These are phyloP conservation scores for Globisporangium recalcitrans DNA, from an alignment of 352 stramenopile species.

Conservation along the genomic window DNA sequence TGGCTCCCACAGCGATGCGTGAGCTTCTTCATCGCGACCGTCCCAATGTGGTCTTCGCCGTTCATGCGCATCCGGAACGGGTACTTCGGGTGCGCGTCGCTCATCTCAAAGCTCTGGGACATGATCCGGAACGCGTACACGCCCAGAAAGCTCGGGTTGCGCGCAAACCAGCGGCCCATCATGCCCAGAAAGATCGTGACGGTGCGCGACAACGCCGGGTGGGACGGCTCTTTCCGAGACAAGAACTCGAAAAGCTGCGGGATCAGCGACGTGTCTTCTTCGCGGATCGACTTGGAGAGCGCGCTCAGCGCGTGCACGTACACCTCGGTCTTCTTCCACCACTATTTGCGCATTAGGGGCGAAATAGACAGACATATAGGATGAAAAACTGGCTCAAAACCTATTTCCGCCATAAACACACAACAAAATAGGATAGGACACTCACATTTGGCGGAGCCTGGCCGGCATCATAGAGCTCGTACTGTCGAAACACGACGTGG, in stretches of 20 bases:
- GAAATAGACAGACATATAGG: background rate
- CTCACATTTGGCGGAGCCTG: constrained; percentile 23
- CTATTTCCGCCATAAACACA: background rate
- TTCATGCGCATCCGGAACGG: constrained; percentile 39
- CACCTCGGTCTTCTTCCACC: constrained; percentile 75
- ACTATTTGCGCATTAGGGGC: constrained; percentile 23
- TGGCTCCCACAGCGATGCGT: constrained; percentile 53
- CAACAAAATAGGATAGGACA: background rate
- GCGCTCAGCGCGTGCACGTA: constrained; percentile 79
- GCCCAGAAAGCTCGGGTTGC: constrained; percentile 48
- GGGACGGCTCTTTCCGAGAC: constrained; percentile 55
- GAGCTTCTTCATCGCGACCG: constrained; percentile 65
- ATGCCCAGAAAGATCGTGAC: constrained; percentile 70
- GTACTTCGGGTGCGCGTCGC: constrained; percentile 29
- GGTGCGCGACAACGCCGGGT: constrained; percentile 55
- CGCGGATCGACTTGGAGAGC: constrained; percentile 73
- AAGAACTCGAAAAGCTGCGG: constrained; percentile 71
- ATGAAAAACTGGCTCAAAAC: background rate
- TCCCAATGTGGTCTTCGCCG: constrained; percentile 60
- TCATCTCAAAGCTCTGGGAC: constrained; percentile 58
- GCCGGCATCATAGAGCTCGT: constrained; percentile 46
- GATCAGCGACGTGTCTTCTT: constrained; percentile 71
- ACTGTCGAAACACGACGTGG: constrained; percentile 66
- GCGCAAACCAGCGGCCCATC: constrained; percentile 67
- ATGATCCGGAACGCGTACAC: constrained; percentile 64